These are phyloP conservation scores for Lepidium sativum DNA, from an alignment of 345 rosid species.

Conservation along the genomic window DNA sequence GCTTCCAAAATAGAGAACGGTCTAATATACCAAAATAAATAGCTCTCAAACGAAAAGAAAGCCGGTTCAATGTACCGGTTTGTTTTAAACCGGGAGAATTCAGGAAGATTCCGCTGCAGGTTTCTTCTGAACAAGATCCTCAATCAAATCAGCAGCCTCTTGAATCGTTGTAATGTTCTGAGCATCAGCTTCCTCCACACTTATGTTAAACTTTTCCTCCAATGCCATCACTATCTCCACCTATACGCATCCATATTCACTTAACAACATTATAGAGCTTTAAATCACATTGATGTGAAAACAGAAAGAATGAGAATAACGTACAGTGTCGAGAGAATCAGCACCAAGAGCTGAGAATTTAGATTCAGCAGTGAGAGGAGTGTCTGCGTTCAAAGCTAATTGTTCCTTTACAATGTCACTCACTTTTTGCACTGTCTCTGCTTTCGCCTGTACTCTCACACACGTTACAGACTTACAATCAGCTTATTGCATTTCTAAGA, in stretches of 20 bases:
- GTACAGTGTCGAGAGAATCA: conserved; percentile 91
- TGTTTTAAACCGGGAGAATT: not conserved
- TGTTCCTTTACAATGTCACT: conserved; percentile 76
- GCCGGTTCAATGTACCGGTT: not conserved
- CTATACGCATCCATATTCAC: conserved; percentile 27
- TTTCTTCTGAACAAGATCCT: conserved; percentile 54
- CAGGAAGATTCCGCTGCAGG: conserved; percentile 15
- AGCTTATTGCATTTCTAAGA: conserved; percentile 10
- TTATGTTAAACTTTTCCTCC: conserved; percentile 72
- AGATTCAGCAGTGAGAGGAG: conserved; percentile 52
- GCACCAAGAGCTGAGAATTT: conserved; percentile 72
- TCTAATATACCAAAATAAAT: conserved; percentile 9
- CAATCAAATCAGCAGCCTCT: conserved; percentile 82
- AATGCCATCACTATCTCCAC: conserved; percentile 91
- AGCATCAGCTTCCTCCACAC: conserved; percentile 64
- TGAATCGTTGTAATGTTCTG: conserved; percentile 70
- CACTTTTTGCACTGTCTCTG: conserved; percentile 75
- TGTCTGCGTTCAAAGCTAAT: conserved; percentile 54
- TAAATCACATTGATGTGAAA: not conserved
- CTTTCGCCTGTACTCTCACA: conserved; percentile 47
- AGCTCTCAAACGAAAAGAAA: not conserved
- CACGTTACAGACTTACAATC: not conserved
- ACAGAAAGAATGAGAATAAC: not conserved
- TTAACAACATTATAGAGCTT: no score
- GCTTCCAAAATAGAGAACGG: not conserved